Base-by-base conservation (phyloP, 2,329 filamentous ascomycete genomes). In the Aspergillus bombycis region DNA sequence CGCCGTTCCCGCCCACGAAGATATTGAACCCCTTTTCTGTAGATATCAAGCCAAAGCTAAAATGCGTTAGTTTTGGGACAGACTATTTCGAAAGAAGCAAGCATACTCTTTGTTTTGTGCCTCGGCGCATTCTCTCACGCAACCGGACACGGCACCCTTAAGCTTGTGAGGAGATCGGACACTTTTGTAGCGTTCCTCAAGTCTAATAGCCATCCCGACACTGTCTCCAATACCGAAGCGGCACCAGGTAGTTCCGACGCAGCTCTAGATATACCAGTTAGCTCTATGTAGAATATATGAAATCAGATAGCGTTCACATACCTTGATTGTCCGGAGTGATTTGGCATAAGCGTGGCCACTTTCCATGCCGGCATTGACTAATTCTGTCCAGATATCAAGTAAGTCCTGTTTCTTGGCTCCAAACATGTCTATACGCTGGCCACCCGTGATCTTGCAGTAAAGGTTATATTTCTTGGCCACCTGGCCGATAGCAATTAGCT, bases 21-120 rank as follows among this genome's bases (percentile, higher is more conserved):
- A 97, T 89, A 78, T 97, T 97, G 86, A 92, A 97, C 34, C 93
- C 93, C 72, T 95, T 96, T 65, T 96, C 93, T 0, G 92, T 96
- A 16, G 93, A 93, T 62, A 97, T 96, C 56, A 96, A 87, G 26
- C 93, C 93, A 70, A 97, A 97, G 73, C 89, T 91, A 21, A 26
- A 5, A 21, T 19, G 36, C 11, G 45, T 72, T 63, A 73, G 69
- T 12, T 41, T 23, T 9, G n/a, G 4, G 12, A 28, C 30, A 11
- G 1, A 2, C 0, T 3, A 14, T 2, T 19, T 8, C 3, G 21
- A 12, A 16, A 19, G 8, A 21, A 11, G 4, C 2, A 1, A 14
- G 79, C 87, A 71, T 78, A 91, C 89, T 97, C 93, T 79, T 97
- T 97, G 78, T 90, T 94, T 74, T 96, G 93, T 1, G 93, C 93